A percentile compares a stretch with the other conserved stretches of the same genome.
These are phyloP conservation scores for Populus hybrid DNA, from an alignment of 441 rosid genomes.

Conservation along the genomic window DNA sequence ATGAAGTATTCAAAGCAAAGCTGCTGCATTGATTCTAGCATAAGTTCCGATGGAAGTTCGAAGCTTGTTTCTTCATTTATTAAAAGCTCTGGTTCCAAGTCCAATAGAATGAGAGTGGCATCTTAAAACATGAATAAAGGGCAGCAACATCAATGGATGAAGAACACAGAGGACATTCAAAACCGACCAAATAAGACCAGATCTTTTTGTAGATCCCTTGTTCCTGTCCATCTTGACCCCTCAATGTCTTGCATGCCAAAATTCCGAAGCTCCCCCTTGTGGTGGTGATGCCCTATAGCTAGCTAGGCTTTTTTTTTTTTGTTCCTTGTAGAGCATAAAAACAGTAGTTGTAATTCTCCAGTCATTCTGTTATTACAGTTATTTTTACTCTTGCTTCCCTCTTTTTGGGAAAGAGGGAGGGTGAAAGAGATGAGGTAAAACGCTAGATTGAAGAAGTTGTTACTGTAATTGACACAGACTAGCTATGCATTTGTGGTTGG, in stretches of 20 bases:
- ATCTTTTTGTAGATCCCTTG: constrained; percentile 35
- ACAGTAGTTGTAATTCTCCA: not conserved
- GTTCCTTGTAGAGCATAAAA: not conserved
- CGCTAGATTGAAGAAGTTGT: not conserved
- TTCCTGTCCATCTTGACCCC: constrained; percentile 35
- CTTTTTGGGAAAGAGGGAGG: constrained; percentile 2
- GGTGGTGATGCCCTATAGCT: constrained; percentile 12
- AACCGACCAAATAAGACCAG: constrained; percentile 43
- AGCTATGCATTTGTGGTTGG: constrained; percentile 15
- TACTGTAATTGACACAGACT: constrained; percentile 28
- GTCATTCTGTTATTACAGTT: constrained; percentile 38
- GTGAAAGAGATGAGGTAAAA: not conserved
- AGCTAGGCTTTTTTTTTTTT: not conserved
- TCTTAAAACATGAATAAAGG: constrained; percentile 32
- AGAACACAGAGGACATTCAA: constrained; percentile 23
- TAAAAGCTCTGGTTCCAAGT: constrained; percentile 11
- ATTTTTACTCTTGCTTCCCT: constrained; percentile 18
- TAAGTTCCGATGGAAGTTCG: constrained; percentile 8
- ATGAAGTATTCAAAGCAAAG: not conserved
- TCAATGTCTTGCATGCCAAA: constrained; percentile 26
- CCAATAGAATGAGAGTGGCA: constrained; percentile 16
- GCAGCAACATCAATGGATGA: constrained; percentile 39
- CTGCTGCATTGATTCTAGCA: not conserved
- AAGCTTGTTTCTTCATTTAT: not conserved
- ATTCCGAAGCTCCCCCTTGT: constrained; percentile 15